These are phyloP conservation scores for Colletotrichum sp. DNA, from an alignment of 2,329 filamentous ascomycete genomes.

Conservation along the genomic window DNA sequence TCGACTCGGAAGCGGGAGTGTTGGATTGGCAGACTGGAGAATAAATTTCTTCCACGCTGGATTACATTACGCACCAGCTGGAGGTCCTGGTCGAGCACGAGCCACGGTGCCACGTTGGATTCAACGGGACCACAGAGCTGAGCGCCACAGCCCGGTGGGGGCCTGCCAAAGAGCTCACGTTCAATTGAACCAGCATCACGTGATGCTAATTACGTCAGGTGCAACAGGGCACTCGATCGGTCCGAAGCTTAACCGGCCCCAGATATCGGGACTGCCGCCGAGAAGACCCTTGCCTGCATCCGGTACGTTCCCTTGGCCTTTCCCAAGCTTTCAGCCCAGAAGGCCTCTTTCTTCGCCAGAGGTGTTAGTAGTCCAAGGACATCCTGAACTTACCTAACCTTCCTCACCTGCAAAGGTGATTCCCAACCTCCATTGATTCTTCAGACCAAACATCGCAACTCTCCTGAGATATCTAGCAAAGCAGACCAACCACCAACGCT, in stretches of 20 bases:
- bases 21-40: constrained; percentile 17
- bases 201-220: neutral
- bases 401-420: neutral
- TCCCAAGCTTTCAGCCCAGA: neutral
- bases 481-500: neutral
- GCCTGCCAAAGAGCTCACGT: neutral
- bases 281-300: constrained; percentile 14
- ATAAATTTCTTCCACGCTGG: constrained; percentile 26
- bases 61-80: constrained; percentile 19
- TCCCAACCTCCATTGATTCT: neutral
- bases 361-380: neutral
- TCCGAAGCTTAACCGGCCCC: constrained; percentile 15
- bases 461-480: neutral
- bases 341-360: neutral
- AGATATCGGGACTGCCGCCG: neutral
- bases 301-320: constrained; percentile 12
- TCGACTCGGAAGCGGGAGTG: constrained; percentile 9
- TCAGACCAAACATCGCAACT: neutral
- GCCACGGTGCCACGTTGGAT: constrained; percentile 11
- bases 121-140: neutral
- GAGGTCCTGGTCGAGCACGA: constrained; percentile 19
- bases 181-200: neutral
- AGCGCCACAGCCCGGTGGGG: constrained; percentile 9
- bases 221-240: neutral
- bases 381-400: neutral